Evolutionary conservation across 169 alveolate genomes (phyloP).

Genomic region (Perkinsus chesapeaki): DNA sequence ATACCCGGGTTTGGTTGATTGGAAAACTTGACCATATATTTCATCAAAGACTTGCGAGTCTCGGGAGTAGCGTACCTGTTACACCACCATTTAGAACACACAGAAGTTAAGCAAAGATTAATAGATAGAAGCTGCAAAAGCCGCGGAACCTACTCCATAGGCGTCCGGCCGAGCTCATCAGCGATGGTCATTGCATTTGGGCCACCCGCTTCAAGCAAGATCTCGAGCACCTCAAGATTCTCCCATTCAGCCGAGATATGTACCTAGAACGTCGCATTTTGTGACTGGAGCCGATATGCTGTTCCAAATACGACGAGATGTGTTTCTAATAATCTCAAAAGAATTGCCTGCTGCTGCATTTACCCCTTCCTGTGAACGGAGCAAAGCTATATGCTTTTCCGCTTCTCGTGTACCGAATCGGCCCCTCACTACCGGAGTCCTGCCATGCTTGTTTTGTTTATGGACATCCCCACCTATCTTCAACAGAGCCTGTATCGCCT

Average conservation of each 20-base stretch:
- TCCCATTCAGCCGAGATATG: neutral
- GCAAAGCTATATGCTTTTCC: too few relatives aligned
- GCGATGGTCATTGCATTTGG: neutral
- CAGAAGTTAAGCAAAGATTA: too few relatives aligned
- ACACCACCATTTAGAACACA: neutral
- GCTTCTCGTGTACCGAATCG: neutral
- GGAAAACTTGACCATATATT: neutral
- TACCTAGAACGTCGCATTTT: neutral
- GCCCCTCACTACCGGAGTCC: neutral
- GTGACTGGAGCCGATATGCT: too few relatives aligned
- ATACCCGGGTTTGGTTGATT: neutral
- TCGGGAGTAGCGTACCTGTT: neutral
- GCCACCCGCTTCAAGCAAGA: neutral
- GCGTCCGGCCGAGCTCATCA: neutral
- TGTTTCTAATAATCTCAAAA: too few relatives aligned
- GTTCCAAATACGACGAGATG: too few relatives aligned
- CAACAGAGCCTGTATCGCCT: neutral
- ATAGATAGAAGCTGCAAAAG: neutral
- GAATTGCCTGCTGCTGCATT: too few relatives aligned
- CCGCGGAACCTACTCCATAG: neutral
- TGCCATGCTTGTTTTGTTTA: neutral
- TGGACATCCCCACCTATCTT: neutral
- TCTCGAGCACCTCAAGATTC: neutral
- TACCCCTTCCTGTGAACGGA: too few relatives aligned
- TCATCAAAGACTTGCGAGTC: neutral